Conservation (phyloP, 1,139 yeast genomes). For the Pneumocystis oryctolagi region DNA sequence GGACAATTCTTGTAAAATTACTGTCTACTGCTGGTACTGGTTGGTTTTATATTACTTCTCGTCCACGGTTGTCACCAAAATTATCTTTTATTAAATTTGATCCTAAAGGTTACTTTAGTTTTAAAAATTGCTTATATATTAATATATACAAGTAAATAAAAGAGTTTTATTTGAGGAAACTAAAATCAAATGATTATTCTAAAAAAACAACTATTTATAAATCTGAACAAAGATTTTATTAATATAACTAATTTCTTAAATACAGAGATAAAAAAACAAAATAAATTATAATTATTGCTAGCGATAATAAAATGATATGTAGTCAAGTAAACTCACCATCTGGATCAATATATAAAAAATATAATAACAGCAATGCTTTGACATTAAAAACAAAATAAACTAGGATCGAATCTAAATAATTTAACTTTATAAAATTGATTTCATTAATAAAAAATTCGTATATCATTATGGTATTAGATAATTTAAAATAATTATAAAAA, state of each 20-base stretch:
- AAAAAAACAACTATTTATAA: not conserved
- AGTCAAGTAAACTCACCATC: not conserved
- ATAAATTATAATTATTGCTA: not conserved
- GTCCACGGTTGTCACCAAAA: conserved; percentile 11
- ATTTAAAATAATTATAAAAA: not conserved
- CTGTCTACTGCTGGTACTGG: conserved; percentile 14
- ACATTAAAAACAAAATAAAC: not conserved
- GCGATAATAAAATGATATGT: not conserved
- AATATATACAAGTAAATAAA: not conserved
- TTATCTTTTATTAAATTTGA: conserved; percentile 11
- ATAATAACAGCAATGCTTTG: not conserved
- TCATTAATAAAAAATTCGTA: not conserved
- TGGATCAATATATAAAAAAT: not conserved
- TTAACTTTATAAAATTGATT: not conserved
- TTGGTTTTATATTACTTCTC: conserved; percentile 9
- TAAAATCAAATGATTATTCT: not conserved
- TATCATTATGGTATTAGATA: not conserved
- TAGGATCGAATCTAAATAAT: not conserved
- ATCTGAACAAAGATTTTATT: not conserved
- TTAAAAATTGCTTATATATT: not conserved
- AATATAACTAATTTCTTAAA: not conserved
- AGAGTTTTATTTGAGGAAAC: not conserved
- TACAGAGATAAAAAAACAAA: not conserved
- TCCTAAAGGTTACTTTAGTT: conserved; percentile 5
- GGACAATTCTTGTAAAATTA: conserved; percentile 9